These are phyloP conservation scores for Euphorbia peplus DNA, from an alignment of 345 rosid genomes.

Conservation along the genomic window DNA sequence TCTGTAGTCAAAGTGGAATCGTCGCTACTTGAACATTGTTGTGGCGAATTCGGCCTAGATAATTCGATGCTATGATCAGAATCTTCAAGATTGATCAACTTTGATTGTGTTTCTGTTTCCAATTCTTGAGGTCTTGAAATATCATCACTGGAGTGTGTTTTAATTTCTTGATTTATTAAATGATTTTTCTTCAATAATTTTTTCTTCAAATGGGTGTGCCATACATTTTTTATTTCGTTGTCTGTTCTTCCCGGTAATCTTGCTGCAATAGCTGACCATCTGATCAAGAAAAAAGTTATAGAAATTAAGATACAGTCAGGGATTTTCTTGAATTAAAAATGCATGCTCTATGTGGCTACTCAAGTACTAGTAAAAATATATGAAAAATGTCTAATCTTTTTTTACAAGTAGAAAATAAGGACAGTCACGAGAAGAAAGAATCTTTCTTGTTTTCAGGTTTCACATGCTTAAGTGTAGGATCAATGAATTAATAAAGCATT, in stretches of 20 bases:
- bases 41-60: slow-evolving; percentile 6
- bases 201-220: slow-evolving; percentile 83
- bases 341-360: too few species aligned
- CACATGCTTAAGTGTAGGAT: not conserved
- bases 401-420: not conserved
- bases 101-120: not conserved
- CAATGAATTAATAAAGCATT: not conserved
- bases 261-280: slow-evolving; percentile 90
- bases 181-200: slow-evolving; percentile 38
- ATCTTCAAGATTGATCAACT: slow-evolving; percentile 5
- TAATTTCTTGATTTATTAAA: not conserved
- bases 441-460: slow-evolving; percentile 23
- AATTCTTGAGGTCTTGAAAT: slow-evolving; percentile 1
- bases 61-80: slow-evolving; percentile 6
- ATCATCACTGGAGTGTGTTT: not conserved
- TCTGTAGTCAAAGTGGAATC: slow-evolving; percentile 23
- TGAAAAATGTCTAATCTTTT: too few species aligned
- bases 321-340: too few species aligned
- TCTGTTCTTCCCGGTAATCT: slow-evolving; percentile 76
- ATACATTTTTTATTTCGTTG: slow-evolving; percentile 80
- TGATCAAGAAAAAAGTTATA: slow-evolving; percentile 14
- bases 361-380: too few species aligned
- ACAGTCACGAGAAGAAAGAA: slow-evolving; percentile 11
- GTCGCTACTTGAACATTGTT: slow-evolving; percentile 35
- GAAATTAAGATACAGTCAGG: not conserved